Conservation (phyloP, 768 basidiomycete species). For the Coprinopsis cinerea region DNA sequence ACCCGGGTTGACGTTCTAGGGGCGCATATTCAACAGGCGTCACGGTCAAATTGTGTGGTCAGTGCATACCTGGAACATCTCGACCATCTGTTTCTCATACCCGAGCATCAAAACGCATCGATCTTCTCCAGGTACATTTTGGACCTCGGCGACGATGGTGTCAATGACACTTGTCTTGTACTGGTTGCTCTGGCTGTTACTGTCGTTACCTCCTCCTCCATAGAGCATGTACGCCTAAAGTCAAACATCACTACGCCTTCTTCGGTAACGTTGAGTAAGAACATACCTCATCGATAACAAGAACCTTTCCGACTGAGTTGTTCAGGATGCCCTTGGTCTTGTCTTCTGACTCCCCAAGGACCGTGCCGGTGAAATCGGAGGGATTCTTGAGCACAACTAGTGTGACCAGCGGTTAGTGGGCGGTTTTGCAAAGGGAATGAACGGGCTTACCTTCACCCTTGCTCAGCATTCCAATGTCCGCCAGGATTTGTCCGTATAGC, state of each 20-base stretch:
- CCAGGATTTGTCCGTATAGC: slow-evolving; percentile 58
- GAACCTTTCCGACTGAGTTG: slow-evolving; percentile 55
- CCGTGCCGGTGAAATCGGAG: slow-evolving; percentile 58
- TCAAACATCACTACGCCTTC: not conserved
- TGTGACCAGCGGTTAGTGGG: not conserved
- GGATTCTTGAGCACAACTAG: slow-evolving; percentile 64
- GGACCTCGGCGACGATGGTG: slow-evolving; percentile 70
- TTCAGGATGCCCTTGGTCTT: slow-evolving; percentile 61
- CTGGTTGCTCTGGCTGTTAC: slow-evolving; percentile 31
- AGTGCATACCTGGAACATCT: slow-evolving; percentile 60
- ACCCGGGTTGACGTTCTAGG: slow-evolving; percentile 66
- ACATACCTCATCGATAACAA: slow-evolving; percentile 64
- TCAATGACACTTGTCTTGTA: slow-evolving; percentile 69
- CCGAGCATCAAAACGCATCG: slow-evolving; percentile 61
- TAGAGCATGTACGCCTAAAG: slow-evolving; percentile 72
- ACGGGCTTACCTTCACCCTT: slow-evolving; percentile 56
- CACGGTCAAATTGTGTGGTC: not conserved
- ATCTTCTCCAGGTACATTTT: slow-evolving; percentile 64
- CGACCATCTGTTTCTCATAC: slow-evolving; percentile 60
- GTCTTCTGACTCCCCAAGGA: slow-evolving; percentile 54
- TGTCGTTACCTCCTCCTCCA: slow-evolving; percentile 33
- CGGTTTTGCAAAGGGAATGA: too few species aligned
- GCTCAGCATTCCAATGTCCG: slow-evolving; percentile 57
- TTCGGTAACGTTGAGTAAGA: not conserved
- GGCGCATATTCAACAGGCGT: too few species aligned